Evolutionary conservation across 179 eudicot species (phyloP), one percentile per base, ranked within the genome.

Genomic region (Pouteria campechiana): DNA sequence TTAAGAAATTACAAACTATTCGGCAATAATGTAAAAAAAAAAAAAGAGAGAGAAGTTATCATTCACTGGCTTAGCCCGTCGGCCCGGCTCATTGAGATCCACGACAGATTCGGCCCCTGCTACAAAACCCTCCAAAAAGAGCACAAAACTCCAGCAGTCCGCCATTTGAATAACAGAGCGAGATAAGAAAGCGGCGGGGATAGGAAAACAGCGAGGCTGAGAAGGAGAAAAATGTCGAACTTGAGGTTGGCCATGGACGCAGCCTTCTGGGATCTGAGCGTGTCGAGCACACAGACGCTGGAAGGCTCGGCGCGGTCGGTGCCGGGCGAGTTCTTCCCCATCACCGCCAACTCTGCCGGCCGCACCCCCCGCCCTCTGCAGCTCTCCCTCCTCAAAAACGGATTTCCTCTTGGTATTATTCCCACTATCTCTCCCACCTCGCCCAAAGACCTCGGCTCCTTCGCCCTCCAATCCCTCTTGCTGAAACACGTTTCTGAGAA

Each of bases 221-320:
- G 10, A 14, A 19, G 25, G 7, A 18, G 14, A 27, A 49, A 44
- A 61, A 87, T 87, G 96, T 93, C 94, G 48, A 76, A 64, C 15
- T 52, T 83, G 35, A 70, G 76, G 18, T 72, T 86, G 14, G 79
- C 87, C 13, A 87, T 87, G 94, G 96, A 87, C 35, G 58, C 93
- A 3, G 57, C 57, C 2, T 87, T 74, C 50, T 76, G 86, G 76
- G 90, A 79, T 81, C 44, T 76, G 0, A 73, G 74, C 48, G 18
- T 87, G 1, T 54, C 86, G 2, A 62, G 73, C 41, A 71, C 96
- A 0, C 74, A 54, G 12, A 60, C 65, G 49, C 76, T 75, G 15
- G 73, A 72, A 44, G 94, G 94, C 1, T 34, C 40, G 5, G 75
- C 87, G 1, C 68, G 74, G 46, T 36, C 74, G n/a, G 57, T 83